A percentile compares a stretch with the other conserved stretches of the same genome.
These are phyloP conservation scores for Prunus mongolica DNA, from an alignment of 306 rosid genomes.

Conservation along the genomic window DNA sequence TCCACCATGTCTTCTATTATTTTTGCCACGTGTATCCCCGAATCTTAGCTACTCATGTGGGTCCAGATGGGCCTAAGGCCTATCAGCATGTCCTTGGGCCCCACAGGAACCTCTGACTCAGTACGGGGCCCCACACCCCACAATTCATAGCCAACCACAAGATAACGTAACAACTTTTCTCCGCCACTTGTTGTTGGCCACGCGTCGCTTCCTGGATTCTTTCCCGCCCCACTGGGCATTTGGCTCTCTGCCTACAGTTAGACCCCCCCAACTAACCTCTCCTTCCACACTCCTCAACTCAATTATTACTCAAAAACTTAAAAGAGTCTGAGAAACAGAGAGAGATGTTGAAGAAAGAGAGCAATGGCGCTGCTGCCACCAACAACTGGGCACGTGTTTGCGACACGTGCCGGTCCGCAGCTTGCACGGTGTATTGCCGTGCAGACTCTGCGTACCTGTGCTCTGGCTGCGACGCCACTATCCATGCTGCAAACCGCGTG, in stretches of 20 bases:
- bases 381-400: conserved; percentile 55
- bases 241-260: background rate
- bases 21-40: background rate
- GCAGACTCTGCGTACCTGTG: conserved; percentile 64
- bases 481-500: conserved; percentile 50
- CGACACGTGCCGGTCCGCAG: conserved; percentile 56
- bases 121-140: conserved; percentile 26
- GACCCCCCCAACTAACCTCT: background rate
- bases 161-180: conserved; percentile 40
- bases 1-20: background rate
- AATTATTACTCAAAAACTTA: background rate
- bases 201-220: conserved; percentile 54
- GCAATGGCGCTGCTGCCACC: background rate
- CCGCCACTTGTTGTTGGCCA: conserved; percentile 51
- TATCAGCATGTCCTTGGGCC: background rate
- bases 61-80: background rate
- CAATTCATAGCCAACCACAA: conserved; percentile 53
- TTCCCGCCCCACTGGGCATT: conserved; percentile 16
- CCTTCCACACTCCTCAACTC: background rate
- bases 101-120: conserved; percentile 2
- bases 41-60: background rate
- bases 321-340: conserved; percentile 1
- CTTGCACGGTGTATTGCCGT: conserved; percentile 61
- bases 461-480: conserved; percentile 49
- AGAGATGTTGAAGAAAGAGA: conserved; percentile 43